Base-by-base conservation (phyloP, 768 basidiomycete species). In the Russula lepida region DNA sequence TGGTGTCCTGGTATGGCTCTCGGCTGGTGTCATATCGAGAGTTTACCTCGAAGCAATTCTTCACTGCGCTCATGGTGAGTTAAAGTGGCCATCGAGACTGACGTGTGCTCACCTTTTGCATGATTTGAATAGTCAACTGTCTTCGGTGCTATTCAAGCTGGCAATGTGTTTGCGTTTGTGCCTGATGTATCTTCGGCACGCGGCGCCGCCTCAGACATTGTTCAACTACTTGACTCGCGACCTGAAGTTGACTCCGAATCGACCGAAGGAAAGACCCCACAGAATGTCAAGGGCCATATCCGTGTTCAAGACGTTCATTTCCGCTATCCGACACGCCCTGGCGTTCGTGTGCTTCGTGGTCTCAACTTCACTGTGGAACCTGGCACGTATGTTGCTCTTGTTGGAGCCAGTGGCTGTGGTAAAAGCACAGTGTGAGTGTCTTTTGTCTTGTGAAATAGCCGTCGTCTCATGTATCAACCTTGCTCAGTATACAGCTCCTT, bases 131-230 rank as follows among this genome's bases (percentile, higher is more conserved):
- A 89, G 88, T 79, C 79, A 64, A 81, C 84, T 3, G 80, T 81
- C 7, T 91, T 90, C 67, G 83, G 87, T 54, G 79, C 89, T 19
- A 88, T 92, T 49, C 89, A 94, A 74, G 92, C 91, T 39, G 89
- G 90, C 54, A 89, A 86, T 63, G 79, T 88, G 44, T 89, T 89
- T 70, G 74, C 80, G 0, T 88, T 89, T 65, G 91, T 94, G 0
- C 92, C 93, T 33, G 92, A 95, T 69, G 76, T 90, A 46, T 90
- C 88, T 1, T 86, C 87, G 0, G 92, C 93, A 21, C 83, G 83
- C 60, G 78, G 85, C 17, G 87, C 91, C 1, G 89, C 81, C 1
- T 81, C 82, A 21, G 79, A 86, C 54, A 84, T 93, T 64, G 75
- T 94, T 73, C 80, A 78, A 44, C 73, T 94, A 5, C 69, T 92